Conservation (phyloP, 2,329 filamentous ascomycete genomes). For the Alternaria viburni region DNA sequence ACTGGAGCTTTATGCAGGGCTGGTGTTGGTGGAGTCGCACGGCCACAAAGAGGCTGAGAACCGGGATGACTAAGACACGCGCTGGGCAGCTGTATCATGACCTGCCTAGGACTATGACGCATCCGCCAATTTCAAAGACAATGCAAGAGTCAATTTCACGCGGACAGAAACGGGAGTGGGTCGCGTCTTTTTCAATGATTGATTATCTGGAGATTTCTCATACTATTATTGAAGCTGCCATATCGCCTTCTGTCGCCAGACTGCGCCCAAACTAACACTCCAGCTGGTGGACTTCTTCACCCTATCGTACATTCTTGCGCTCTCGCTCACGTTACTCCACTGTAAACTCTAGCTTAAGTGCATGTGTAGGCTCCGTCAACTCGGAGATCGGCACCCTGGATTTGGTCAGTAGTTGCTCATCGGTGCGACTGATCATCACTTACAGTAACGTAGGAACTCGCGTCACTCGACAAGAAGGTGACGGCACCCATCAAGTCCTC, state of each 20-base stretch:
- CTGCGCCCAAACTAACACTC: background rate
- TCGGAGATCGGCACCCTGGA: constrained; percentile 71
- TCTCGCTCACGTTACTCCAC: background rate
- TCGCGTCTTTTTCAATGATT: background rate
- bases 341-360: constrained; percentile 54
- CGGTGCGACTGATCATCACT: background rate
- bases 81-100: background rate
- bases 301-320: background rate
- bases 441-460: constrained; percentile 54
- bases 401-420: constrained; percentile 32
- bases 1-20: constrained; percentile 19
- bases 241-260: background rate
- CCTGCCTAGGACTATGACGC: background rate
- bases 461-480: constrained; percentile 82
- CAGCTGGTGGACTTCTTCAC: background rate
- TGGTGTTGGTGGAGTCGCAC: constrained; percentile 13
- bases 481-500: constrained; percentile 94
- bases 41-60: constrained; percentile 12
- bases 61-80: constrained; percentile 13
- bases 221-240: background rate
- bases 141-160: background rate
- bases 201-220: background rate
- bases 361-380: constrained; percentile 91
- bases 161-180: background rate
- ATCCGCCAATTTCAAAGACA: background rate